phyloP scores from a whole-genome alignment of 1,284 basidiomycete species.

The Sanguinoderma infundibulare region DNA sequence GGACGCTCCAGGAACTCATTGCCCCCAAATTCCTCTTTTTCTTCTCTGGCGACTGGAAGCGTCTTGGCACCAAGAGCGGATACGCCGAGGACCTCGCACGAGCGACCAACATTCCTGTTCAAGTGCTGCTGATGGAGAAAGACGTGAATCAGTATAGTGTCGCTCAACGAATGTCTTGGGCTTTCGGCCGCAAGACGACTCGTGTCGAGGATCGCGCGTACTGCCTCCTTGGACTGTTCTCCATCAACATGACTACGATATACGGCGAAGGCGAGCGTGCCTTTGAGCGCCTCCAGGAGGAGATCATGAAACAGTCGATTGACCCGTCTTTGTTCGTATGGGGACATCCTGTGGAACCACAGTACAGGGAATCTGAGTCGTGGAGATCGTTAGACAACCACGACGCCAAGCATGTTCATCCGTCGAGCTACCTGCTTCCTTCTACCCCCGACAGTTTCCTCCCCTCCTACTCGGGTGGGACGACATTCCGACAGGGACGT shows the following conservation, averaged over 20 bases:
- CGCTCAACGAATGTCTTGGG: slow-evolving; percentile 14
- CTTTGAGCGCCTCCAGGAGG: slow-evolving; percentile 11
- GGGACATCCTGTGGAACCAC: neutral
- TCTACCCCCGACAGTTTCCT: neutral
- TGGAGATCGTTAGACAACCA: neutral
- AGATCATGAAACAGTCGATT: slow-evolving; percentile 6
- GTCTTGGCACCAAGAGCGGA: neutral
- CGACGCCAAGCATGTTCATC: neutral
- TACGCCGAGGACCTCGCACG: neutral
- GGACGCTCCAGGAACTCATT: slow-evolving; percentile 20
- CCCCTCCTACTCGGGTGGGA: neutral
- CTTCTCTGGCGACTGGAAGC: slow-evolving; percentile 10
- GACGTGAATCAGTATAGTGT: slow-evolving; percentile 2
- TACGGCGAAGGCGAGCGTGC: slow-evolving; percentile 12
- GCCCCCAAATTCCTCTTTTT: slow-evolving; percentile 15
- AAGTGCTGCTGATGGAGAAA: slow-evolving; percentile 1
- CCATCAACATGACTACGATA: slow-evolving; percentile 12
- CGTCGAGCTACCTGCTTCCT: neutral
- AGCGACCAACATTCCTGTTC: slow-evolving; percentile 2
- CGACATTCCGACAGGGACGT: neutral
- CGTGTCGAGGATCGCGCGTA: slow-evolving; percentile 12
- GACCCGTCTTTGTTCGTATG: slow-evolving; percentile 13
- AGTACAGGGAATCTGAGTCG: neutral
- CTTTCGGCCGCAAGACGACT: slow-evolving; percentile 3
- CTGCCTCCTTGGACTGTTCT: slow-evolving; percentile 12